These are phyloP conservation scores for Kluyveromyces marxianus DNA, from an alignment of 1,139 yeast species.

Conservation along the genomic window DNA sequence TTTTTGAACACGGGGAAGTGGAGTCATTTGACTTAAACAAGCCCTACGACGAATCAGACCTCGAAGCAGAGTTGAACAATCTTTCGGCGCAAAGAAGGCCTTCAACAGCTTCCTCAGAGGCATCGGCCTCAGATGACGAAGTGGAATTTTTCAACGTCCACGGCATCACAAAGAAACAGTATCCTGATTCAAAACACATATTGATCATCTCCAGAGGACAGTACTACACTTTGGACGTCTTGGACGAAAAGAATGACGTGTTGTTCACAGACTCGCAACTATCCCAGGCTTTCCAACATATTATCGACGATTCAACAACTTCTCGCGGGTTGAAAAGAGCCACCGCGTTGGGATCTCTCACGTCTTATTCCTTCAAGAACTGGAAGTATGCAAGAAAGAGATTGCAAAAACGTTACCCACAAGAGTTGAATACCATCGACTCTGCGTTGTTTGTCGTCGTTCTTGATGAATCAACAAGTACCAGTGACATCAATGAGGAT, in stretches of 20 bases:
- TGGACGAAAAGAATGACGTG: slow-evolving; percentile 36
- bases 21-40: slow-evolving; percentile 26
- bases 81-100: slow-evolving; percentile 5
- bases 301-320: slow-evolving; percentile 40
- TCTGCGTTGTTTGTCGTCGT: slow-evolving; percentile 60
- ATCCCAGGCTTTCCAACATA: slow-evolving; percentile 41
- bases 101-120: slow-evolving; percentile 1
- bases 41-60: slow-evolving; percentile 24
- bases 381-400: slow-evolving; percentile 53
- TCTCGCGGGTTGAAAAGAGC: slow-evolving; percentile 37
- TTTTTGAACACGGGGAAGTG: slow-evolving; percentile 26
- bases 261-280: slow-evolving; percentile 53
- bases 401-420: slow-evolving; percentile 40
- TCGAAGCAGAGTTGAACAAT: slow-evolving; percentile 15
- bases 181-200: slow-evolving; percentile 40
- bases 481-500: slow-evolving; percentile 41
- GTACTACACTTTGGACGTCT: slow-evolving; percentile 53
- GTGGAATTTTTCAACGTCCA: slow-evolving; percentile 21
- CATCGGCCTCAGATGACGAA: slow-evolving; percentile 7
- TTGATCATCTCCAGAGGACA: slow-evolving; percentile 55
- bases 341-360: slow-evolving; percentile 59
- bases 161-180: slow-evolving; percentile 35
- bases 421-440: slow-evolving; percentile 45
- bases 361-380: slow-evolving; percentile 55
- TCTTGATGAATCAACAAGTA: slow-evolving; percentile 49